phyloP scores from a whole-genome alignment of 345 rosid genomes.

The Eucalyptus marginata region DNA sequence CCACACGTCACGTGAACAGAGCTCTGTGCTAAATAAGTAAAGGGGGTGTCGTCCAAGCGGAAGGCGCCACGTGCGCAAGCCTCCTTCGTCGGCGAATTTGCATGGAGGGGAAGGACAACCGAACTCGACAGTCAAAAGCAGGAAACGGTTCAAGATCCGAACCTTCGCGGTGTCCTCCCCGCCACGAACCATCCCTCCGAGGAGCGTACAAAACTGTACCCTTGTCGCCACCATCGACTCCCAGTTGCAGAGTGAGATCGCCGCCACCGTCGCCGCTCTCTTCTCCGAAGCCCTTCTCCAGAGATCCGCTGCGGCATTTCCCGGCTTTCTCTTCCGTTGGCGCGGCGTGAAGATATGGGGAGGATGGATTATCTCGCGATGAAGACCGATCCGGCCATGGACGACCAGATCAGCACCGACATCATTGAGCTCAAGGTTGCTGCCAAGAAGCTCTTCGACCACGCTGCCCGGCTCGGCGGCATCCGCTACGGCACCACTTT shows the following conservation, averaged over 20 bases:
- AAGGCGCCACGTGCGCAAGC: not conserved
- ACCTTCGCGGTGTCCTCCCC: not conserved
- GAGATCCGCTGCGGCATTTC: not conserved
- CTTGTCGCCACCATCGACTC: not conserved
- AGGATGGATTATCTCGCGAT: slow-evolving; percentile 51
- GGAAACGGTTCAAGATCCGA: not conserved
- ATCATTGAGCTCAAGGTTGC: slow-evolving; percentile 45
- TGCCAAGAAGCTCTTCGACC: slow-evolving; percentile 38
- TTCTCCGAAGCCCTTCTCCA: not conserved
- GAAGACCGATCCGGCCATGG: slow-evolving; percentile 33
- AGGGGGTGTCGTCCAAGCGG: not conserved
- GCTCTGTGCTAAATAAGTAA: not conserved
- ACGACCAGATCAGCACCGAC: slow-evolving; percentile 43
- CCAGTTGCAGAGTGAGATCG: not conserved
- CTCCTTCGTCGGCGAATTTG: not conserved
- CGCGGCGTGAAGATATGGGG: slow-evolving; percentile 25
- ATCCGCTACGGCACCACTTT: slow-evolving; percentile 69
- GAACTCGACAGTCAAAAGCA: not conserved
- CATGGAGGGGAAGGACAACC: not conserved
- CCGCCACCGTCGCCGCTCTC: not conserved
- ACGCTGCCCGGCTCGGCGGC: slow-evolving; percentile 52
- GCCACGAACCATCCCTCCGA: not conserved
- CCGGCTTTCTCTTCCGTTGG: not conserved
- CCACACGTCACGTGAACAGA: not conserved
- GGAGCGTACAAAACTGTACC: not conserved